Percentiles rank a stretch among this genome's conserved stretches.
phyloP scores from a whole-genome alignment of 805 yeast species.

The Ogataea glucozyma region DNA sequence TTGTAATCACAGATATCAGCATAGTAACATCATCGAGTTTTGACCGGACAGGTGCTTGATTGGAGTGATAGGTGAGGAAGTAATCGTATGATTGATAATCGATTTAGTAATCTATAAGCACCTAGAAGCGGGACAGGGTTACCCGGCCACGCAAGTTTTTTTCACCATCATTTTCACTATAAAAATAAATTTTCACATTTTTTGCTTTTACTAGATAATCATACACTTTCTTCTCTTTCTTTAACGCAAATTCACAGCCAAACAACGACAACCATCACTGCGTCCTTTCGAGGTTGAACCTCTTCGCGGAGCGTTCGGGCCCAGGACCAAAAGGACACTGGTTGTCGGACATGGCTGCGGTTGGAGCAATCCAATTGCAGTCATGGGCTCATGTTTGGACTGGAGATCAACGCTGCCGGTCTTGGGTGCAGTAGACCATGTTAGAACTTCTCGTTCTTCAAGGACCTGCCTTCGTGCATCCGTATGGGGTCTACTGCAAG shows the following conservation, averaged over 20 bases:
- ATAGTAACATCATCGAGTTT: too few species aligned
- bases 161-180: too few species aligned
- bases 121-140: too few species aligned
- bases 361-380: neutral
- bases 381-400: conserved; percentile 36
- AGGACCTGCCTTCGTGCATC: conserved; percentile 66
- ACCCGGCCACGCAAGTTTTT: too few species aligned
- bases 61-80: too few species aligned
- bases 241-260: conserved; percentile 58
- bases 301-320: conserved; percentile 48
- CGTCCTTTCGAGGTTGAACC: conserved; percentile 63
- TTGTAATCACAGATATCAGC: too few species aligned
- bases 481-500: conserved; percentile 64
- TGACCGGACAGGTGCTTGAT: too few species aligned
- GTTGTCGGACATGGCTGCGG: conserved; percentile 36
- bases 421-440: conserved; percentile 69
- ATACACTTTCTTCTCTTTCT: conserved; percentile 1
- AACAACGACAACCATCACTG: conserved; percentile 45
- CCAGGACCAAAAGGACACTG: conserved; percentile 59
- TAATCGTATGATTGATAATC: too few species aligned
- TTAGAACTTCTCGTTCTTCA: conserved; percentile 41
- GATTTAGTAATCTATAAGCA: too few species aligned
- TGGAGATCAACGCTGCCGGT: conserved; percentile 55
- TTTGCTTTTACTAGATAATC: neutral
- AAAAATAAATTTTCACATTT: neutral